These are phyloP conservation scores for Tulasnella sp. DNA, from an alignment of 768 basidiomycete genomes.

Conservation along the genomic window DNA sequence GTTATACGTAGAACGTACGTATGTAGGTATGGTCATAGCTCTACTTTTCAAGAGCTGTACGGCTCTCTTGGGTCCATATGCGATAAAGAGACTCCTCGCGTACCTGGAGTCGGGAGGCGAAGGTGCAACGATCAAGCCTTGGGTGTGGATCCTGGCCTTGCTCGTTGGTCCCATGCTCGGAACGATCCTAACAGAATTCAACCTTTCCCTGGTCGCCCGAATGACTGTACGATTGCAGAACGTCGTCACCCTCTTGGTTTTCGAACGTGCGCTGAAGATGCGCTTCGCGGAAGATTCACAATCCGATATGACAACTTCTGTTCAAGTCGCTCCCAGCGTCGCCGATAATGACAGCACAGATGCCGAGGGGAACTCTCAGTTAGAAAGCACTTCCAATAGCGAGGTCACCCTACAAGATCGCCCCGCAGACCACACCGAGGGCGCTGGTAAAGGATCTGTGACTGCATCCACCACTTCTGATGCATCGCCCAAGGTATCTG, in stretches of 20 bases:
- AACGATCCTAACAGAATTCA: conserved; percentile 41
- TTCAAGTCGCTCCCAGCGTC: conserved; percentile 15
- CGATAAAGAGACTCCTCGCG: conserved; percentile 24
- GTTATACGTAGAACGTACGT: conserved; percentile 17
- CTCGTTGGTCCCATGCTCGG: conserved; percentile 24
- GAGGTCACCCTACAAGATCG: too few species aligned
- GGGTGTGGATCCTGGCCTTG: conserved; percentile 36
- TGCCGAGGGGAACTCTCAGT: too few species aligned
- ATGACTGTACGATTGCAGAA: conserved; percentile 39
- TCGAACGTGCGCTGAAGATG: conserved; percentile 70
- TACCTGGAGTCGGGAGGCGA: conserved; percentile 48
- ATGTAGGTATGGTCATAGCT: conserved; percentile 18
- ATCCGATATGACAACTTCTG: conserved; percentile 21
- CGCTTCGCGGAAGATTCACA: conserved; percentile 43
- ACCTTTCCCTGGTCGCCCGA: conserved; percentile 38
- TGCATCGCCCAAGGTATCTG: too few species aligned
- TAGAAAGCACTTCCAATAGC: too few species aligned
- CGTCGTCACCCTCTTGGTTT: conserved; percentile 54
- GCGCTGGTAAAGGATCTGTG: background rate
- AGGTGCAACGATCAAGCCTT: conserved; percentile 43
- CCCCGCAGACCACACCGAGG: too few species aligned
- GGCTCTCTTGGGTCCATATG: conserved; percentile 8
- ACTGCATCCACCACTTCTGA: background rate
- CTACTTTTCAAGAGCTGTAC: background rate
- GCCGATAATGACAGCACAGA: too few species aligned